Evolutionary conservation across 352 stramenopile genomes (phyloP), one percentile per base, ranked within the genome.

Genomic region (Phytophthora megakarya): DNA sequence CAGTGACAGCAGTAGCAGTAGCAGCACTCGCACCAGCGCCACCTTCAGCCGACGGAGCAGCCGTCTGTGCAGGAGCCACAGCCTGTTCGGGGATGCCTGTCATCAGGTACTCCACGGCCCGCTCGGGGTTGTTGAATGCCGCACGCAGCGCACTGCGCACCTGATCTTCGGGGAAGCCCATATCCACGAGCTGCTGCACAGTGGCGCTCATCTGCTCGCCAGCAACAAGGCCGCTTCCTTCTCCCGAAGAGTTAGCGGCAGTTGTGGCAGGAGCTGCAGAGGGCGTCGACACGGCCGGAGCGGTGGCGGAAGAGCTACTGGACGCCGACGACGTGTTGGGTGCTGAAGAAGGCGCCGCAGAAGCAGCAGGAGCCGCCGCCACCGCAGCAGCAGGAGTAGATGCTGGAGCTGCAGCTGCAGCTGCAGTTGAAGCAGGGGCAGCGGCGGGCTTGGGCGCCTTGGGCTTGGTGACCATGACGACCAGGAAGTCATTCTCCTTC

Each of bases 101-200:
- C 87, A 96, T 95, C 56, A 96, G 53, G 61, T 96, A 96, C 66
- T 97, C 85, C 26, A 96, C 86, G 0, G 88, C 89, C 21, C 89
- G 86, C 39, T 95, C 82, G 3, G 83, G 61, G 80, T 97, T 94
- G 76, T 93, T 92, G 61, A 93, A 96, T 7, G 89, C 89, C 2
- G 88, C 88, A 38, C 83, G 75, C 25, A 96, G 66, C 1, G 88
- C 88, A 21, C 71, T 75, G 30, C 83, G 84, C 22, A 91, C 85
- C 53, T 97, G 84, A 50, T 95, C 86, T 56, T 96, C 84, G 3
- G 88, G 88, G 61, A 96, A 96, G 8, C 88, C 88, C 88, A 96
- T 97, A 46, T 95, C 88, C 19, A 74, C 73, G 16, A 96, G 68
- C 58, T 97, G 86, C 43, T 86, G 78, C 26, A 95, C 80, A 0